Conservation (phyloP, 2,329 filamentous ascomycete species). For the Sporothrix pallida region DNA sequence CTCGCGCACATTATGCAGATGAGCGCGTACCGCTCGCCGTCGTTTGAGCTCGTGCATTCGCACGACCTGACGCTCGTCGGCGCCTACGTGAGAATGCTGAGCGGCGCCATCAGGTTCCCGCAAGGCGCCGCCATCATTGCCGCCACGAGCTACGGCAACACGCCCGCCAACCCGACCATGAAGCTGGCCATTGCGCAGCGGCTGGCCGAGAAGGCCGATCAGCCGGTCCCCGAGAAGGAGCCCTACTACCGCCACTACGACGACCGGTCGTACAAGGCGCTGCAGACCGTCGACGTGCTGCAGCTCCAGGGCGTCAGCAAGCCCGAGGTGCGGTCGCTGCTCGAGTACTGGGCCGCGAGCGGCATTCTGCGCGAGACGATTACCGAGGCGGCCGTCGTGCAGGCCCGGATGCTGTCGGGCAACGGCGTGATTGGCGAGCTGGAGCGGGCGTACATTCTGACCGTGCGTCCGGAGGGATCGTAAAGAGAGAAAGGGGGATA, state of each 20-base stretch:
- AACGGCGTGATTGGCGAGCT: conserved; percentile 85
- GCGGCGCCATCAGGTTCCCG: conserved; percentile 59
- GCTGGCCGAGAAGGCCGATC: conserved; percentile 47
- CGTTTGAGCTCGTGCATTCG: conserved; percentile 78
- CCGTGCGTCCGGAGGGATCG: conserved; percentile 50
- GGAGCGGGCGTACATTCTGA: conserved; percentile 67
- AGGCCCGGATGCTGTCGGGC: conserved; percentile 84
- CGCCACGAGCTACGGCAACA: conserved; percentile 75
- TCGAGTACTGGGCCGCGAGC: conserved; percentile 93
- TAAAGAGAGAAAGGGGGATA: not conserved
- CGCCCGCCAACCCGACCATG: conserved; percentile 67
- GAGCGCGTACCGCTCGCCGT: conserved; percentile 74
- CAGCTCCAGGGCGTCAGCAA: conserved; percentile 72
- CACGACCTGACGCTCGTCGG: conserved; percentile 80
- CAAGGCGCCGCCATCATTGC: conserved; percentile 83
- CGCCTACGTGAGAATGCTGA: conserved; percentile 75
- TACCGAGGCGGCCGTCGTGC: conserved; percentile 71
- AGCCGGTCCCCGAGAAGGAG: conserved; percentile 50
- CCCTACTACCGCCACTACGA: conserved; percentile 65
- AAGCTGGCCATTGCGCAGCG: conserved; percentile 68
- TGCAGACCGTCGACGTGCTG: conserved; percentile 58
- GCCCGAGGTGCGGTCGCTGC: conserved; percentile 74
- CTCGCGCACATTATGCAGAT: conserved; percentile 80
- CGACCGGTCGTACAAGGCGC: conserved; percentile 58
- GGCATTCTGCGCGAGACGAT: conserved; percentile 76